Conservation (phyloP, 192 early-diverging fungal genomes). For the Coemansia sp. region DNA sequence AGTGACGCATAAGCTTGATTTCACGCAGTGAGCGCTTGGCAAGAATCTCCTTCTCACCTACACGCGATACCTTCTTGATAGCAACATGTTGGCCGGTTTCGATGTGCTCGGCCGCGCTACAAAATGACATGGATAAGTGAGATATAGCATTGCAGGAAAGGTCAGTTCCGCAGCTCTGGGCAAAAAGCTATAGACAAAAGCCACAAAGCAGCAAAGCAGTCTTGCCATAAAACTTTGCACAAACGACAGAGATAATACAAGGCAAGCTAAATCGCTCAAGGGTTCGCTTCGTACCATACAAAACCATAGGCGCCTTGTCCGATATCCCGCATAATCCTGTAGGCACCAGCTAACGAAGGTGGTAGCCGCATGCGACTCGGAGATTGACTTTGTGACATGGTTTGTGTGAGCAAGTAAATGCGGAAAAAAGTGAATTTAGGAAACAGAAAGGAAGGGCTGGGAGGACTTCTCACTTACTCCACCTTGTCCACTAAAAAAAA, state of each 20-base stretch:
- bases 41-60: constrained; percentile 82
- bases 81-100: constrained; percentile 83
- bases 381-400: constrained; percentile 35
- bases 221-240: not conserved
- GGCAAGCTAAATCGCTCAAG: not conserved
- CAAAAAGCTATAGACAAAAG: too few species aligned
- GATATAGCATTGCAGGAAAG: too few species aligned
- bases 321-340: constrained; percentile 76
- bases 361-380: constrained; percentile 57
- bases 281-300: constrained; percentile 62
- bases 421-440: not conserved
- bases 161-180: too few species aligned
- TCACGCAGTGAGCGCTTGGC: constrained; percentile 89
- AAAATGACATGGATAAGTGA: not conserved
- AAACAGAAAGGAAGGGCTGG: not conserved
- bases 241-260: not conserved
- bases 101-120: constrained; percentile 80
- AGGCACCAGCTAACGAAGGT: constrained; percentile 59
- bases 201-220: not conserved
- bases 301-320: constrained; percentile 89
- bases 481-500: too few species aligned
- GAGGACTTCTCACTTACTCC: not conserved
- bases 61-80: constrained; percentile 87
- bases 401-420: not conserved
- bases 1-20: constrained; percentile 88